Base-by-base conservation (phyloP, 2,329 filamentous ascomycete genomes). In the Curvularia spicifera region DNA sequence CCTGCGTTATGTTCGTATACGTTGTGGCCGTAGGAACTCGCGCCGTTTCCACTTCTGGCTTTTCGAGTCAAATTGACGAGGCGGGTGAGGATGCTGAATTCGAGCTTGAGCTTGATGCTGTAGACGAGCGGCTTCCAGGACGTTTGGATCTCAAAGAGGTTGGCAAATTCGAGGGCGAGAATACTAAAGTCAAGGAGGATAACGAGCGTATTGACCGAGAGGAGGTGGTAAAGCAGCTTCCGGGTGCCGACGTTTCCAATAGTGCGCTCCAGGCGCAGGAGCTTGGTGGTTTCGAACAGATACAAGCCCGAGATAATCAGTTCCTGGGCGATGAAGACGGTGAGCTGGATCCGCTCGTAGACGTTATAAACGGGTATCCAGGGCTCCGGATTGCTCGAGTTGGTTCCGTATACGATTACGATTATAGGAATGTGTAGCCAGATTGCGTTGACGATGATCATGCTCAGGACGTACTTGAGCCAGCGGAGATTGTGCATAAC, bases 371-470 rank as follows among this genome's bases (percentile, higher is more conserved):
- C 61, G 1, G 48, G 37, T n/a, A 64, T 55, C 29, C 68, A 74
- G 54, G 68, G 48, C 0, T 73, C 52, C 50, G 76, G 39, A 71
- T 45, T 75, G 58, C 29, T 54, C 0, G 76, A 75, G 56, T 82
- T 82, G 3, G 78, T 70, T 3, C 82, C 85, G 58, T 79, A 85
- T 3, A 82, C 81, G 48, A 88, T 44, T 4, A 86, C 76, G 1
- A 81, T 82, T 8, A 83, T 82, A 0, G 84, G 80, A 0, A 84
- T 73, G 62, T 87, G 83, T 40, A 85, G 73, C 31, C 85, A 63
- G 40, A 87, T 64, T 22, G 78, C 78, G 63, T 86, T 81, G 53
- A 78, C 64, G 29, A 86, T 77, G 57, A 89, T 87, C 81, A 88
- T 85, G 43, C 69, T 75, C 2, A 87, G 74, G 2, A 86, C 80